Conservation (phyloP, 495 filamentous ascomycete genomes). For the Neurospora sp. region DNA sequence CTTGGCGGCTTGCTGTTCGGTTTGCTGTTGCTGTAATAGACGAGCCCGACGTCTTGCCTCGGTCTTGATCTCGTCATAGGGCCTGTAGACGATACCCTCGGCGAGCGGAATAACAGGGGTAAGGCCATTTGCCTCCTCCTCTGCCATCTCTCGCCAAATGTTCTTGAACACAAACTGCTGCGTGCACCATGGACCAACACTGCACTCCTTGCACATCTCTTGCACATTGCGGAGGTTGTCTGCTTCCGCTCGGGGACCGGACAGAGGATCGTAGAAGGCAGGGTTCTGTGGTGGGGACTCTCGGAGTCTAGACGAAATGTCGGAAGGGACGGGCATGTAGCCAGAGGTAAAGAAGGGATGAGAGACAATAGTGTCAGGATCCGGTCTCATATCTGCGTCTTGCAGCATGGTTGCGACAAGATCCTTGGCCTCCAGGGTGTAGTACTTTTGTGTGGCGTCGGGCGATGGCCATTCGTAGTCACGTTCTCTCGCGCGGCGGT, state of each 20-base stretch:
- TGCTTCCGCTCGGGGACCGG: constrained; percentile 10
- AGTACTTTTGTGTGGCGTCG: constrained; percentile 37
- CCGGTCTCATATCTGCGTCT: constrained; percentile 62
- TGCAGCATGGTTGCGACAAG: constrained; percentile 67
- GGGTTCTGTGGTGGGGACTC: constrained; percentile 35
- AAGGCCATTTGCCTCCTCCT: constrained; percentile 59
- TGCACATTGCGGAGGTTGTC: constrained; percentile 27
- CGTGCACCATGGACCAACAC: constrained; percentile 40
- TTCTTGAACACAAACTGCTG: constrained; percentile 39
- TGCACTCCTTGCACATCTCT: constrained; percentile 33
- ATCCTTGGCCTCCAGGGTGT: constrained; percentile 58
- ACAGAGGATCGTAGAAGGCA: constrained; percentile 28
- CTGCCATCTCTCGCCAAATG: constrained; percentile 56
- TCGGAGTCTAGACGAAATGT: constrained; percentile 41
- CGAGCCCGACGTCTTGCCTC: constrained; percentile 24
- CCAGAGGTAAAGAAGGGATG: constrained; percentile 69
- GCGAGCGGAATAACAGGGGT: constrained; percentile 61
- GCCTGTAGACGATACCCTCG: constrained; percentile 56
- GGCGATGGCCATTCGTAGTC: constrained; percentile 68
- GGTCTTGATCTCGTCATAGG: constrained; percentile 34
- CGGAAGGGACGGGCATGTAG: constrained; percentile 41
- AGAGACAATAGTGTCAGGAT: constrained; percentile 71
- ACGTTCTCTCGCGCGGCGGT: constrained; percentile 59
- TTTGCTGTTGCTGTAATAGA: constrained; percentile 14
- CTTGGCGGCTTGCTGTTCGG: neutral